Percentiles rank a stretch among this genome's conserved stretches.
Evolutionary conservation across 2,329 filamentous ascomycete genomes (phyloP).

Genomic region (Sporothrix brasiliensis): DNA sequence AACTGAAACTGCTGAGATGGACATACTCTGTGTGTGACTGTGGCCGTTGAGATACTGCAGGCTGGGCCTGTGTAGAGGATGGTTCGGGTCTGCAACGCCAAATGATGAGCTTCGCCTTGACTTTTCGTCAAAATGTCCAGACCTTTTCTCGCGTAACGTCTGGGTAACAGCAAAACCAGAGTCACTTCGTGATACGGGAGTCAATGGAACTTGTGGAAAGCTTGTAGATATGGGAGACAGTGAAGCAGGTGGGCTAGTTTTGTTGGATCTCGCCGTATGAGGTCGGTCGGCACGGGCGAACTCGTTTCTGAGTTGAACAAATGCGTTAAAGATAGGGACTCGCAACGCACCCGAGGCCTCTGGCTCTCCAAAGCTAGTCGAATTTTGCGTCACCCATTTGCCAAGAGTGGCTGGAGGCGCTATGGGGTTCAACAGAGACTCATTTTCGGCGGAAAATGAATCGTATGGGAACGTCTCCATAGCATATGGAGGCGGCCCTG

Average conservation of each 20-base stretch:
- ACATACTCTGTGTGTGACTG: slow-evolving; percentile 59
- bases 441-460: slow-evolving; percentile 84
- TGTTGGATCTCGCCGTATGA: slow-evolving; percentile 68
- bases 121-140: slow-evolving; percentile 81
- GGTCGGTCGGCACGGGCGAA: slow-evolving; percentile 72
- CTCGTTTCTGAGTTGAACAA: slow-evolving; percentile 74
- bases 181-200: slow-evolving; percentile 84
- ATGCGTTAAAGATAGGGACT: slow-evolving; percentile 85
- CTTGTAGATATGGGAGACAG: slow-evolving; percentile 76
- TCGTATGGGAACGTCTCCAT: slow-evolving; percentile 92
- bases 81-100: slow-evolving; percentile 68
- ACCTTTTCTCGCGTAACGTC: slow-evolving; percentile 89
- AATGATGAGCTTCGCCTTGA: slow-evolving; percentile 94
- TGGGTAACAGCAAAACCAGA: slow-evolving; percentile 86
- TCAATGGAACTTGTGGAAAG: slow-evolving; percentile 75
- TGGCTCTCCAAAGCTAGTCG: slow-evolving; percentile 77
- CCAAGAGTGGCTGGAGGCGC: slow-evolving; percentile 72
- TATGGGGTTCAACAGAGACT: slow-evolving; percentile 73
- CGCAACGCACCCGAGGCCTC: slow-evolving; percentile 55
- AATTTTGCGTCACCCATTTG: slow-evolving; percentile 87
- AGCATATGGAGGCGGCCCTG: slow-evolving; percentile 90
- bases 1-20: slow-evolving; percentile 62
- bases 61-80: slow-evolving; percentile 68
- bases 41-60: slow-evolving; percentile 69
- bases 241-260: slow-evolving; percentile 64